Base-by-base conservation (phyloP, 2,329 filamentous ascomycete species). In the Zasmidium cellare region DNA sequence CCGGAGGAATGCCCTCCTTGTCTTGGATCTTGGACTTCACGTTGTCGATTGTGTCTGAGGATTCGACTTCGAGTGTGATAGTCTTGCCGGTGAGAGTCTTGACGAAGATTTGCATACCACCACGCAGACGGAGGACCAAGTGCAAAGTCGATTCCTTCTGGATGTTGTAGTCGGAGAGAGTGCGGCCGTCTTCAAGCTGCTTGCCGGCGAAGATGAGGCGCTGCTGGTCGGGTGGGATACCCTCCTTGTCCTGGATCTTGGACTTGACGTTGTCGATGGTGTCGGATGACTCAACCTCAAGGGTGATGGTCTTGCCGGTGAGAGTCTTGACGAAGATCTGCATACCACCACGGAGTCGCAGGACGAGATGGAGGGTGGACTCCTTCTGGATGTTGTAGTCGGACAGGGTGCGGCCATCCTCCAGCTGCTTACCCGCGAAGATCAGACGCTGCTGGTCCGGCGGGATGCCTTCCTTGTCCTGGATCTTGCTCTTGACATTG, bases 1-100 rank as follows among this genome's bases (percentile, higher is more conserved):
- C 94, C 51, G 94, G 93, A 77, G 94, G 94, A 71, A 99, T 99
- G 72, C 94, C 93, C 85, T 99, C 94, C 90, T 97, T 99, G 88
- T 97, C 94, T 79, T 87, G 86, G 71, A 88, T 88, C 87, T 99
- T 97, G 84, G 90, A 91, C 89, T 97, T 97, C 83, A 99, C 94
- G 88, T 97, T 97, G 88, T 97, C 94, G 82, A 99, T 97, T 76
- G 93, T 97, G 83, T 99, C 94, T 77, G 89, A 93, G 74, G 92
- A 96, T 89, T 97, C 94, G 83, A 97, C 94, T 91, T 99, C 94
- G 74, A 99, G 92, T 88, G 94, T 97, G 89, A 97, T 97, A 78
- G 94, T 97, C 90, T 97, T 97, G 78, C 94, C 94, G 90, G 94
- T 97, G 74, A 97, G 86, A 71, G 92, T 96, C 88, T 96, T 96